A percentile compares a stretch with the other conserved stretches of the same genome.
Conservation (phyloP, 192 early-diverging fungal species). For the Mortierella antarctica region DNA sequence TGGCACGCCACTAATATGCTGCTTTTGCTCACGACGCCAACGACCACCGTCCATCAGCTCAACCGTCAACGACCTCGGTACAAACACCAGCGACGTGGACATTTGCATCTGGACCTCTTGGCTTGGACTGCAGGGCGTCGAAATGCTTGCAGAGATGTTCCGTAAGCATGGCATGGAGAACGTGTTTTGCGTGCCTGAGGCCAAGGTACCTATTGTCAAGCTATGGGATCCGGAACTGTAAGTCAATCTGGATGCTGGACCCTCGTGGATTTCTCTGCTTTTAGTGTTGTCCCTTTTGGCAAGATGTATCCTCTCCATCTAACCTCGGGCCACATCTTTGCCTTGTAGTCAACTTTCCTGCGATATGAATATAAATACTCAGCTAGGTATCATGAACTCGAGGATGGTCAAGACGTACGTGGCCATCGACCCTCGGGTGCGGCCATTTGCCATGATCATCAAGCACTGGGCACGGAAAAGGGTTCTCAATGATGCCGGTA, state of each 20-base stretch:
- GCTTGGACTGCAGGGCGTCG: conserved; percentile 81
- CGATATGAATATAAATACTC: conserved; percentile 96
- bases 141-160: conserved; percentile 77
- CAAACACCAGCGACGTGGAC: conserved; percentile 88
- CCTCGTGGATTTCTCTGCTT: no score
- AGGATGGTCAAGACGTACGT: conserved; percentile 91
- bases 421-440: conserved; percentile 86
- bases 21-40: not conserved
- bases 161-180: conserved; percentile 85
- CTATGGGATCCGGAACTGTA: conserved; percentile 84
- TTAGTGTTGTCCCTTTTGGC: not conserved
- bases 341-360: conserved; percentile 74
- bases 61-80: conserved; percentile 89
- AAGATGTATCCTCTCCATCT: not conserved
- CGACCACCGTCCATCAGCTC: conserved; percentile 62
- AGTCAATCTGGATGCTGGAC: not conserved
- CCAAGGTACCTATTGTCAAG: conserved; percentile 95
- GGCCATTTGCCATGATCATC: conserved; percentile 89
- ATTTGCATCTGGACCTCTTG: conserved; percentile 92
- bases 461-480: conserved; percentile 93
- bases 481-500: conserved; percentile 90
- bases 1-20: not conserved
- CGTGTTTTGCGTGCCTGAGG: conserved; percentile 80
- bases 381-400: conserved; percentile 91
- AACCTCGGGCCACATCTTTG: not conserved